A percentile compares a stretch with the other conserved stretches of the same genome.
phyloP scores from a whole-genome alignment of 2,329 filamentous ascomycete species.

The Claviceps sp. region DNA sequence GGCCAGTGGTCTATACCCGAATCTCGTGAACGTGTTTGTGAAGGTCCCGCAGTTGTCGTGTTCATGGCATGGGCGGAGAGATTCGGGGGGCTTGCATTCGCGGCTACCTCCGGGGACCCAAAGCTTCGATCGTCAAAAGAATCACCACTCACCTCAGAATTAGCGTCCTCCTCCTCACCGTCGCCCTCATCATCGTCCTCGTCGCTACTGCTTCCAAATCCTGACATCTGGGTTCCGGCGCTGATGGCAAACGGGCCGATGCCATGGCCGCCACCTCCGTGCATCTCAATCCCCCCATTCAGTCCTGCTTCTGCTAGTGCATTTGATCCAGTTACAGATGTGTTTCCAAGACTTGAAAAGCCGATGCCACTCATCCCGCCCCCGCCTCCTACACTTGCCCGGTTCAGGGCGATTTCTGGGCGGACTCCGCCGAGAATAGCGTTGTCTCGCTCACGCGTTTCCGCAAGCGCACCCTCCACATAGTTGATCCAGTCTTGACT shows the following conservation, averaged over 20 bases:
- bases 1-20: conserved; percentile 7
- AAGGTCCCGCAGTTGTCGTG: conserved; percentile 19
- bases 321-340: conserved; percentile 37
- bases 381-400: conserved; percentile 44
- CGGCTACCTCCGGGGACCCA: conserved; percentile 15
- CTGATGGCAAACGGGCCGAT: conserved; percentile 61
- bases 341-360: conserved; percentile 29
- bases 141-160: conserved; percentile 47
- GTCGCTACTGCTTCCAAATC: conserved; percentile 88
- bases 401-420: conserved; percentile 76
- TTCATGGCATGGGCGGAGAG: conserved; percentile 15
- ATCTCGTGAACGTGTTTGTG: conserved; percentile 12
- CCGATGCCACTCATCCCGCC: conserved; percentile 35
- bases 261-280: conserved; percentile 50
- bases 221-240: conserved; percentile 65
- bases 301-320: conserved; percentile 71
- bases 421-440: conserved; percentile 94
- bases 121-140: conserved; percentile 19
- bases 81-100: conserved; percentile 11
- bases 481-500: conserved; percentile 87
- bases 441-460: conserved; percentile 91
- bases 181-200: conserved; percentile 94
- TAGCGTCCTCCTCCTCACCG: conserved; percentile 63
- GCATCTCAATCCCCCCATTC: conserved; percentile 59
- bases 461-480: conserved; percentile 81